Percentiles rank a stretch among this genome's conserved stretches.
Conservation (phyloP, 768 basidiomycete genomes). For the Serendipita vermifera region DNA sequence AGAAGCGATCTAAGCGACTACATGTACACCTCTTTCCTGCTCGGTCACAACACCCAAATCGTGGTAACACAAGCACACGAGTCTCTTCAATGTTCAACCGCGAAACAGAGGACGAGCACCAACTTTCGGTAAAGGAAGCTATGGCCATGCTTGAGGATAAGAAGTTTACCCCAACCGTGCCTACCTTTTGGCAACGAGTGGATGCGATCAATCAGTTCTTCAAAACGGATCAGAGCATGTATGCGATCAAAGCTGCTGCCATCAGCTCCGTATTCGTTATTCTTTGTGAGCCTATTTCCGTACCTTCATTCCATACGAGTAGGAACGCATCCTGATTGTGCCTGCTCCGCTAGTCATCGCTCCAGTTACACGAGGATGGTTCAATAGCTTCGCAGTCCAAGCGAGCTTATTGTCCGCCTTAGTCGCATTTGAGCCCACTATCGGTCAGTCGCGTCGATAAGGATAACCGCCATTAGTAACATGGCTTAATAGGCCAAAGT, state of each 20-base stretch:
- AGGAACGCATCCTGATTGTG: neutral
- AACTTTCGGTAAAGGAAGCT: slow-evolving; percentile 19
- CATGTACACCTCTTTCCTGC: slow-evolving; percentile 20
- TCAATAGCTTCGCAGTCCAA: slow-evolving; percentile 20
- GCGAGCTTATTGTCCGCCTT: slow-evolving; percentile 22
- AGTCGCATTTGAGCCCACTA: slow-evolving; percentile 21
- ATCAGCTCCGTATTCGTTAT: slow-evolving; percentile 19
- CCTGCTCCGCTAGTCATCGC: slow-evolving; percentile 17
- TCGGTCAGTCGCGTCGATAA: neutral
- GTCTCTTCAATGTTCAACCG: slow-evolving; percentile 10
- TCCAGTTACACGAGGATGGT: slow-evolving; percentile 18
- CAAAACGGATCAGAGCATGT: slow-evolving; percentile 16
- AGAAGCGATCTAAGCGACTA: slow-evolving; percentile 11
- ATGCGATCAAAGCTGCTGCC: slow-evolving; percentile 19
- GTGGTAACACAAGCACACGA: slow-evolving; percentile 15
- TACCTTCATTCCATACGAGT: neutral
- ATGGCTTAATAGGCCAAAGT: slow-evolving; percentile 17
- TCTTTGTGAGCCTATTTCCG: neutral
- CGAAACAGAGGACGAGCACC: neutral
- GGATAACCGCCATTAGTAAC: neutral
- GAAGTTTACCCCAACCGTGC: slow-evolving; percentile 10
- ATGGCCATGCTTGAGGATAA: slow-evolving; percentile 19
- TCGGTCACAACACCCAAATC: neutral
- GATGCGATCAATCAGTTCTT: slow-evolving; percentile 14
- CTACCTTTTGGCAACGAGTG: slow-evolving; percentile 15